Evolutionary conservation across 192 early-diverging fungal species (phyloP).

Genomic region (Rhizophagus clarus): DNA sequence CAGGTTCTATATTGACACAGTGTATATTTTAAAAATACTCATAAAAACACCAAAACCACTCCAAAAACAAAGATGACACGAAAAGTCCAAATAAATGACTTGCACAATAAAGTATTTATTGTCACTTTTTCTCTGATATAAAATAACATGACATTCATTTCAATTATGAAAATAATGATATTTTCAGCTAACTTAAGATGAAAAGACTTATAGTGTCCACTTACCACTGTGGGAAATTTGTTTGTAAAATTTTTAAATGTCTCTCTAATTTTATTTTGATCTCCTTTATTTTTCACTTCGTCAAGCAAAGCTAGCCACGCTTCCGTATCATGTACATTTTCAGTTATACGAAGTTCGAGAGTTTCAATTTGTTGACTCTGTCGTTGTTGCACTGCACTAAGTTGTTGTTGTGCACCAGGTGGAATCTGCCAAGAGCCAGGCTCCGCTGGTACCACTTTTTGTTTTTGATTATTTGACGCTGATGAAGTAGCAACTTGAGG

Average conservation of each 20-base stretch:
- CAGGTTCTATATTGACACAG: too few species aligned
- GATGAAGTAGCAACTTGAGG: not conserved
- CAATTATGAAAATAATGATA: not conserved
- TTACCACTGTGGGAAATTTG: slow-evolving; percentile 83
- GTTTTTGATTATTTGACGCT: not conserved
- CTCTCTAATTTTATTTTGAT: slow-evolving; percentile 59
- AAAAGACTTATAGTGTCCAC: slow-evolving; percentile 37
- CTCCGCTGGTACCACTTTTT: slow-evolving; percentile 21
- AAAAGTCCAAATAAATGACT: too few species aligned
- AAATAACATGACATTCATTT: not conserved
- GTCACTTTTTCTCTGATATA: too few species aligned
- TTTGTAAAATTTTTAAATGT: slow-evolving; percentile 70
- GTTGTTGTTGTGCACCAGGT: slow-evolving; percentile 36
- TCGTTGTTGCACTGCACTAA: not conserved
- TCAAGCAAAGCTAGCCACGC: slow-evolving; percentile 68
- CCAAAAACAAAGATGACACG: too few species aligned
- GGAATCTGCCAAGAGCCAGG: slow-evolving; percentile 55
- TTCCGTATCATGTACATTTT: slow-evolving; percentile 62
- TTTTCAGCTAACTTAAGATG: not conserved
- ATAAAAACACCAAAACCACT: too few species aligned
- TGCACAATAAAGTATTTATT: too few species aligned
- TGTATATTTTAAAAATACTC: too few species aligned
- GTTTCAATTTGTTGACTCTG: slow-evolving; percentile 48
- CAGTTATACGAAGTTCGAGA: slow-evolving; percentile 55
- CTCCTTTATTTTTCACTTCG: slow-evolving; percentile 60